These are phyloP conservation scores for Cardiospermum halicacabum DNA, from an alignment of 345 rosid genomes.

Conservation along the genomic window DNA sequence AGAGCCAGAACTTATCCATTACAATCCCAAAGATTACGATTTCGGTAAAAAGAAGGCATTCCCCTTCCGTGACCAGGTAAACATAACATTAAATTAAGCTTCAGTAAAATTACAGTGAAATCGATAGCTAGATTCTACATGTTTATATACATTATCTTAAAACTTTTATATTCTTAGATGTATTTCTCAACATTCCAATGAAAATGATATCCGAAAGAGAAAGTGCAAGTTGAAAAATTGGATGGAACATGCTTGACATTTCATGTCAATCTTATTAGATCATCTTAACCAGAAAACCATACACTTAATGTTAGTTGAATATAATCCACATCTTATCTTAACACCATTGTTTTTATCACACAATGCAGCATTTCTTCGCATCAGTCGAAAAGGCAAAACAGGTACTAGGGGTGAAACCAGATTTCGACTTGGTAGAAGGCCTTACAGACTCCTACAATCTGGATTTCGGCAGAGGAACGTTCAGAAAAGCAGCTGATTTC, in stretches of 20 bases:
- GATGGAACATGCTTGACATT: background rate
- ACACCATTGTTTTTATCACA: background rate
- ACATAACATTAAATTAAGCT: background rate
- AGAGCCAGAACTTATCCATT: conserved; percentile 84
- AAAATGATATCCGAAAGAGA: background rate
- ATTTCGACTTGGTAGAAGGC: conserved; percentile 80
- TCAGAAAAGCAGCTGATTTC: conserved; percentile 88
- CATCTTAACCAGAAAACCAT: background rate
- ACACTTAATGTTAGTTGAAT: background rate
- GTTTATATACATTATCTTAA: background rate
- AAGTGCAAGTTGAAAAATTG: background rate
- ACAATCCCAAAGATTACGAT: conserved; percentile 86
- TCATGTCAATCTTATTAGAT: background rate
- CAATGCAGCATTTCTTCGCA: conserved; percentile 91
- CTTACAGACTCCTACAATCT: conserved; percentile 91
- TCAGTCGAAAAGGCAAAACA: conserved; percentile 86
- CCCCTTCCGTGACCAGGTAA: conserved; percentile 98
- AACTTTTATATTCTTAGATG: background rate
- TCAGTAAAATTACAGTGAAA: background rate
- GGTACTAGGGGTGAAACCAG: conserved; percentile 77
- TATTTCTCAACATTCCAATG: background rate
- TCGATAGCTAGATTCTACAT: background rate
- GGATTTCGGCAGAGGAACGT: conserved; percentile 87
- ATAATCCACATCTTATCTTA: background rate
- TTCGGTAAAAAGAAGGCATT: conserved; percentile 96